These are phyloP conservation scores for Daldinia sp. DNA, from an alignment of 2,329 filamentous ascomycete species.

Conservation along the genomic window DNA sequence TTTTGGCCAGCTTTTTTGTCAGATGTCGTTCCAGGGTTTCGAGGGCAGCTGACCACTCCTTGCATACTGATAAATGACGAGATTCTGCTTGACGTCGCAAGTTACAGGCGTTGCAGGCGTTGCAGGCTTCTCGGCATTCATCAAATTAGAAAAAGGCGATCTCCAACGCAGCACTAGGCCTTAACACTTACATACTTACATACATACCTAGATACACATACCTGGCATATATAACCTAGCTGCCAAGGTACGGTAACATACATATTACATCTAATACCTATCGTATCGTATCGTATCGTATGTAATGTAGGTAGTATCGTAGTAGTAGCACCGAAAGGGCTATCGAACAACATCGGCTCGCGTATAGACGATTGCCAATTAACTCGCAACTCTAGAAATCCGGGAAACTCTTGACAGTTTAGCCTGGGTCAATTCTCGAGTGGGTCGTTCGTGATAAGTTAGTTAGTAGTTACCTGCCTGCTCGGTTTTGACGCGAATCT, in stretches of 20 bases:
- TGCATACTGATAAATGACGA: slow-evolving; percentile 37
- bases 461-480: neutral
- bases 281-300: neutral
- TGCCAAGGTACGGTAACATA: no score
- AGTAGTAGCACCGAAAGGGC: neutral
- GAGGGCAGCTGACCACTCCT: slow-evolving; percentile 40
- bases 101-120: no score
- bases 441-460: slow-evolving; percentile 13
- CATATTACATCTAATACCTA: neutral
- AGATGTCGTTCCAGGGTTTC: slow-evolving; percentile 37
- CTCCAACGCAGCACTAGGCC: slow-evolving; percentile 18
- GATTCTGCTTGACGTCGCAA: slow-evolving; percentile 20
- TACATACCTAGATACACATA: no score
- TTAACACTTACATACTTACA: neutral
- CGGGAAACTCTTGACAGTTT: slow-evolving; percentile 28
- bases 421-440: slow-evolving; percentile 15
- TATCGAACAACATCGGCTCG: slow-evolving; percentile 25
- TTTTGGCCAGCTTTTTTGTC: slow-evolving; percentile 29
- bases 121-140: slow-evolving; percentile 29
- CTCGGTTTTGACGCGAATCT: neutral
- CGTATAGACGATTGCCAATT: slow-evolving; percentile 24
- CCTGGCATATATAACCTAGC: no score
- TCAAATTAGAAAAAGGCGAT: slow-evolving; percentile 16
- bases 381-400: slow-evolving; percentile 22
- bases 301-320: neutral